A percentile compares a stretch with the other conserved stretches of the same genome.
phyloP scores from a whole-genome alignment of 805 yeast species.

The Candida endomychidarum region DNA sequence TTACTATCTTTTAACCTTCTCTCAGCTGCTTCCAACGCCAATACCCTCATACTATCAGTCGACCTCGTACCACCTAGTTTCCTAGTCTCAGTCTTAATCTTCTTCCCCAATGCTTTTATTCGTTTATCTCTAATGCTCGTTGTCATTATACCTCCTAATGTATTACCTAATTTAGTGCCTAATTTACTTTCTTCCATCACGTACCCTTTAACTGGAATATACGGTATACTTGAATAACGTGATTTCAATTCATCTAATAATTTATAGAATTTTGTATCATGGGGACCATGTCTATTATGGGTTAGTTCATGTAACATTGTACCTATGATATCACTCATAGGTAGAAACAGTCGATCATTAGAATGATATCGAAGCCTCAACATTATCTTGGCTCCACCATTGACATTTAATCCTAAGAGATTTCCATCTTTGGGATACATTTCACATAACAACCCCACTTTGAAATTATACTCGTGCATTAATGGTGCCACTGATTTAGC shows the following conservation, averaged over 20 bases:
- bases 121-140: slow-evolving; percentile 37
- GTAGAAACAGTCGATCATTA: slow-evolving; percentile 55
- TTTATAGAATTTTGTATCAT: slow-evolving; percentile 67
- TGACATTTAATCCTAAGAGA: slow-evolving; percentile 80
- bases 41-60: slow-evolving; percentile 27
- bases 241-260: slow-evolving; percentile 60
- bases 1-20: slow-evolving; percentile 53
- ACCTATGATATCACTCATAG: slow-evolving; percentile 67
- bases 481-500: slow-evolving; percentile 75
- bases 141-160: not conserved
- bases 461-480: slow-evolving; percentile 64
- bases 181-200: slow-evolving; percentile 48
- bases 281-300: slow-evolving; percentile 80
- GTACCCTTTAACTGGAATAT: slow-evolving; percentile 42
- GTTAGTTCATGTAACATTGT: slow-evolving; percentile 87
- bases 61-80: slow-evolving; percentile 25
- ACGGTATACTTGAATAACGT: slow-evolving; percentile 46
- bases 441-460: slow-evolving; percentile 70
- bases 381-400: slow-evolving; percentile 70
- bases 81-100: slow-evolving; percentile 40
- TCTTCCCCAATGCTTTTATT: slow-evolving; percentile 40
- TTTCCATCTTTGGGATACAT: slow-evolving; percentile 70
- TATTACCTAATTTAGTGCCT: slow-evolving; percentile 28
- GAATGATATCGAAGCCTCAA: slow-evolving; percentile 64
- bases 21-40: slow-evolving; percentile 62